These are phyloP conservation scores for Auriscalpium microsporum DNA, from an alignment of 768 basidiomycete genomes.

Conservation along the genomic window DNA sequence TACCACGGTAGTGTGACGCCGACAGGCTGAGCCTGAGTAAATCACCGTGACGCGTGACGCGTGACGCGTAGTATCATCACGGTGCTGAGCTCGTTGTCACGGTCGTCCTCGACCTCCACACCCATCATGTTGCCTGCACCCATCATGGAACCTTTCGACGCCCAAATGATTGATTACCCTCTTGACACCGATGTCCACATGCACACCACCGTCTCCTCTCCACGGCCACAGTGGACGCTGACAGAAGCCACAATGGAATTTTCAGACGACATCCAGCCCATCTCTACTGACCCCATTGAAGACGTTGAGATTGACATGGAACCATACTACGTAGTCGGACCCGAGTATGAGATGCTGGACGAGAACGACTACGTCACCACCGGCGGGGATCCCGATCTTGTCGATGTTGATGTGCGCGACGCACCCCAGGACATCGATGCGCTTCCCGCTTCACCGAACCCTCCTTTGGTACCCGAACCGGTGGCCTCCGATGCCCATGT, in stretches of 20 bases:
- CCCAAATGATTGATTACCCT: constrained; percentile 16
- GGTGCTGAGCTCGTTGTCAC: too few relatives aligned
- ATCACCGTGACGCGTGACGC: too few relatives aligned
- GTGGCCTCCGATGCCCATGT: too few relatives aligned
- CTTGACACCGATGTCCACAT: constrained; percentile 14
- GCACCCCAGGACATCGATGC: constrained; percentile 5
- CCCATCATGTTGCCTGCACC: constrained; percentile 11
- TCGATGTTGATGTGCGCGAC: constrained; percentile 14
- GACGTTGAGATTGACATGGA: constrained; percentile 18
- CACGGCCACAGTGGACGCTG: constrained; percentile 11
- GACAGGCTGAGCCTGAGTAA: too few relatives aligned
- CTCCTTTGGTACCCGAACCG: too few relatives aligned
- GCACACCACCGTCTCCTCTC: constrained; percentile 15
- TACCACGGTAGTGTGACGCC: too few relatives aligned
- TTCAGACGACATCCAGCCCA: constrained; percentile 7
- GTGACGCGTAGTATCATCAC: too few relatives aligned
- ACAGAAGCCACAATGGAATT: constrained; percentile 14
- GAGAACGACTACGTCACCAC: background rate
- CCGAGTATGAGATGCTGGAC: constrained; percentile 17
- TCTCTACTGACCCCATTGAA: constrained; percentile 3
- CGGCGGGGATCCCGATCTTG: constrained; percentile 6
- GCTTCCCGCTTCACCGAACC: background rate
- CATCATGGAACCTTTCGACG: constrained; percentile 15
- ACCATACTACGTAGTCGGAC: constrained; percentile 10
- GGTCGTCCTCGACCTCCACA: background rate